Evolutionary conservation across 176 grass and related monocot genomes (phyloP).

Genomic region (Avena insularis): DNA sequence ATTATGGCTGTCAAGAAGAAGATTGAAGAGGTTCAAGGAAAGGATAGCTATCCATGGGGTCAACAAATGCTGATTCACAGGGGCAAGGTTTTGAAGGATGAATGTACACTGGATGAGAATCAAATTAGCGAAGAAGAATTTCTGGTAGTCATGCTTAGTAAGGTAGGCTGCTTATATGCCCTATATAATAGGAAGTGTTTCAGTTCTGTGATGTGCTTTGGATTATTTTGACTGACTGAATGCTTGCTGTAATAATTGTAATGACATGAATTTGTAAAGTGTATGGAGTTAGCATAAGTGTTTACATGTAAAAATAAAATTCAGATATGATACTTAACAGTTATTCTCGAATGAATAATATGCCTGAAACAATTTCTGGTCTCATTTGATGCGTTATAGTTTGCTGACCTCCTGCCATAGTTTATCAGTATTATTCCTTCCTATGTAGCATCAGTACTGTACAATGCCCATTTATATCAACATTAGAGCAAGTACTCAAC

Average conservation of each 20-base stretch:
- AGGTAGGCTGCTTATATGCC: conserved; percentile 53
- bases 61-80: conserved; percentile 87
- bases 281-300: background rate
- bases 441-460: background rate
- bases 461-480: conserved; percentile 5
- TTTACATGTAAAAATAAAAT: background rate
- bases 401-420: conserved; percentile 20
- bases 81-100: conserved; percentile 95
- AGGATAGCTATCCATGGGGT: conserved; percentile 86
- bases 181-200: background rate
- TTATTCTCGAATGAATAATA: background rate
- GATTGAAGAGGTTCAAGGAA: conserved; percentile 88
- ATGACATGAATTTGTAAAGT: conserved; percentile 9
- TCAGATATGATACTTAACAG: background rate
- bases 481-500: conserved; percentile 17
- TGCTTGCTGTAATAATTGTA: background rate
- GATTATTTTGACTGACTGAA: conserved; percentile 29
- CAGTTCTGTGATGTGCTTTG: background rate
- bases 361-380: background rate
- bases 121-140: conserved; percentile 75
- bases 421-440: background rate
- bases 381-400: background rate
- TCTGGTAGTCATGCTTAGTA: conserved; percentile 94
- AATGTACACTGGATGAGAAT: conserved; percentile 91
- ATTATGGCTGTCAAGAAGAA: conserved; percentile 96